Base-by-base conservation (phyloP, 1,284 basidiomycete genomes). In the Papiliotrema flavescens region DNA sequence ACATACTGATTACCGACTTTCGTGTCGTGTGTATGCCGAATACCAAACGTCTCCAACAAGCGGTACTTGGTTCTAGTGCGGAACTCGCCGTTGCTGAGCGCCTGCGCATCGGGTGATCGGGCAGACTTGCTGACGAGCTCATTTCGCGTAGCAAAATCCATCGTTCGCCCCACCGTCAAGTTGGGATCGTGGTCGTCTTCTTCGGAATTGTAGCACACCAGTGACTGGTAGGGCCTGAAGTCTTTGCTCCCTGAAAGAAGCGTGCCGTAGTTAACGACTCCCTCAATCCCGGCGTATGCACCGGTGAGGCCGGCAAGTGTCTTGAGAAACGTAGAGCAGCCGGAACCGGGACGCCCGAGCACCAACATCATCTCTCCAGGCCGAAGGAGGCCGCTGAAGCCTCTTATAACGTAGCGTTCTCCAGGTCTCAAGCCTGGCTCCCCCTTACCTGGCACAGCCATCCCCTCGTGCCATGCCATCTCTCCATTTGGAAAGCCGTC, bases 1-100 rank as follows among this genome's bases (percentile, higher is more conserved):
- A 90, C 79, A 3, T 82, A 80, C 3, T 84, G 85, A 72, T 90
- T 83, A 2, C 90, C 90, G 23, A 92, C 87, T 2, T 88, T 82
- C 0, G 89, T 92, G 61, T 86, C 78, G 54, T 80, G 79, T 0
- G 87, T 90, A 58, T 88, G 87, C 14, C 78, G 78, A 50, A 93
- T 77, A 9, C 88, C 87, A 63, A 90, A 86, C 22, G 88, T 80
- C 11, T 84, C 85, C 64, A 82, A 78, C 26, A 87, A 66, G 3
- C 85, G 74, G 34, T 84, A 81, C 0, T 82, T 82, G 23, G 83
- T 73, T 47, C 75, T 72, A 13, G 71, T 71, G 24, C 59, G 54
- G 44, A 64, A 84, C 15, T 80, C 71, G 42, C 80, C 73, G 46
- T 84, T 79, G 2, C 80, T 44, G 52, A 63, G 62, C 8, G 58